phyloP scores from a whole-genome alignment of 2,329 filamentous ascomycete species.

The Aspergillus nomiae region DNA sequence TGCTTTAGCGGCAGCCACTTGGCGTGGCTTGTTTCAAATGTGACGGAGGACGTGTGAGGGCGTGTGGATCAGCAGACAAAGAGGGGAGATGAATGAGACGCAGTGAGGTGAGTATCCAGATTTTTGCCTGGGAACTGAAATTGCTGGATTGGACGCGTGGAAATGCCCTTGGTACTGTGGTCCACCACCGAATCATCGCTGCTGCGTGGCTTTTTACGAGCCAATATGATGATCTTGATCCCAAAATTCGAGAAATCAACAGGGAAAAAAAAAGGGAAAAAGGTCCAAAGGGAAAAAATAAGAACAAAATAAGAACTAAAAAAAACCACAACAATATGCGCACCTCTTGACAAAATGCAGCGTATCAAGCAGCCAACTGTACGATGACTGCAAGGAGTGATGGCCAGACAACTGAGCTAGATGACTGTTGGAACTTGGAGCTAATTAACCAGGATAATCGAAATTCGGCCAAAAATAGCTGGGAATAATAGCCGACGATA shows the following conservation, averaged over 20 bases:
- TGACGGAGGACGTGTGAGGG: background rate
- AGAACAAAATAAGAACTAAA: conserved; percentile 2
- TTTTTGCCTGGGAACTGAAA: background rate
- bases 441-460: conserved; percentile 2
- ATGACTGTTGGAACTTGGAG: background rate
- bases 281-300: background rate
- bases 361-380: conserved; percentile 19
- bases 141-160: background rate
- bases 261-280: background rate
- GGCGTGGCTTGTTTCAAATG: conserved; percentile 18
- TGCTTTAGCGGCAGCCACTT: conserved; percentile 17
- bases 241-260: background rate
- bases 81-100: background rate
- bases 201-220: background rate
- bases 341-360: conserved; percentile 19
- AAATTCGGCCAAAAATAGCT: conserved; percentile 3
- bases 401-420: conserved; percentile 6
- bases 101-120: background rate
- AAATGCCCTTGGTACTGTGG: background rate
- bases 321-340: conserved; percentile 8
- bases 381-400: conserved; percentile 25
- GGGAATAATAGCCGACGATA: conserved; percentile 7
- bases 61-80: conserved; percentile 4
- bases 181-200: background rate
- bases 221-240: background rate